Evolutionary conservation across 805 yeast species (phyloP), one percentile per base, ranked within the genome.

Genomic region (Priceomyces haplophilus): DNA sequence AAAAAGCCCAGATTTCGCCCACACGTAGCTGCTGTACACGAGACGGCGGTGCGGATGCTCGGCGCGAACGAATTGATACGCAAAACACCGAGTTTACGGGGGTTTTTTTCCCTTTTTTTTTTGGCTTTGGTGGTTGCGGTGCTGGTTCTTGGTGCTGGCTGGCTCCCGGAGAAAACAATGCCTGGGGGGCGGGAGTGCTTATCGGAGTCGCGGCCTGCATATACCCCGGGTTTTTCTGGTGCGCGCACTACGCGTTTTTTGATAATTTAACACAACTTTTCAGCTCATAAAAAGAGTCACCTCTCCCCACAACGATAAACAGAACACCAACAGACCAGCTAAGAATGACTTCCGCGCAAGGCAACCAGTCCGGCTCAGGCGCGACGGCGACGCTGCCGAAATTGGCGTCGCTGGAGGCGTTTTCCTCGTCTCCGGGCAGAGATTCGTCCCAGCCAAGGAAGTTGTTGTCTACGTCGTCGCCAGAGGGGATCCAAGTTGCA

Each of bases 401-500:
- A 16, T 12, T 18, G 37, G 21, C 7, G 4, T 19, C 23, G 8
- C 37, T 34, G 21, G 37, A 19, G 24, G 37, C 13, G 20, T 11
- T 34, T 17, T 41, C 44, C 18, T 24, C 20, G 30, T 34, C 38
- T 18, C 38, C 43, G 3, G 30, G 19, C 6, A 10, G 24, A 6
- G 29, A 21, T 8, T 19, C 16, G n/a, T 21, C 36, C 8, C 38
- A 34, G 16, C 31, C 35, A 15, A 56, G 50, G 45, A 58, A 51
- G 41, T 54, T 60, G 35, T 64, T 85, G 37, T 79, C 87, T 4
- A 88, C 96, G 0, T 83, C 90, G 31, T 84, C 93, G 4, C 95
- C 96, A 0, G 87, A 82, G 46, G 96, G 95, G 1, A 76, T 88
- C 38, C 90, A 88, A 7, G 93, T 93, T 7, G 96, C 96, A 3